A percentile compares a stretch with the other conserved stretches of the same genome.
Evolutionary conservation across 495 filamentous ascomycete species (phyloP).

Genomic region (Aspergillus avenaceus): DNA sequence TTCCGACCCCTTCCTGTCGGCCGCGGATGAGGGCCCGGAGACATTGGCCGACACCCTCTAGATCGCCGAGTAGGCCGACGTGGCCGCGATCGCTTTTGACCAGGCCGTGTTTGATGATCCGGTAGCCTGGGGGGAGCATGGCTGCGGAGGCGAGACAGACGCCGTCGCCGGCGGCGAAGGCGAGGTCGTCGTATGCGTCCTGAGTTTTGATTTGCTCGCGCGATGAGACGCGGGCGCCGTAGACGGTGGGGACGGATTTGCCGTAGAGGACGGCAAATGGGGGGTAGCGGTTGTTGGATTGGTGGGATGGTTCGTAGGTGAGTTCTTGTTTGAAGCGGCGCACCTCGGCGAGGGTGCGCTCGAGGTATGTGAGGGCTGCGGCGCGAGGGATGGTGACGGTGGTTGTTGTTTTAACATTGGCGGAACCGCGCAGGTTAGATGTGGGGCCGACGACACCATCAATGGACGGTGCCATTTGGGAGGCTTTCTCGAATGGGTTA

Average conservation of each 20-base stretch:
- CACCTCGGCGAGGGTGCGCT: conserved; percentile 66
- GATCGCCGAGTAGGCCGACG: conserved; percentile 78
- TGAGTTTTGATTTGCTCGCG: conserved; percentile 64
- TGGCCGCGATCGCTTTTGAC: conserved; percentile 82
- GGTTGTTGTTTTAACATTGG: conserved; percentile 34
- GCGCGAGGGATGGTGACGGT: conserved; percentile 45
- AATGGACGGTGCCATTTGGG: conserved; percentile 16
- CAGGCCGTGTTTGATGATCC: conserved; percentile 61
- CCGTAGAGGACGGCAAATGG: conserved; percentile 83
- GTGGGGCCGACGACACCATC: conserved; percentile 38
- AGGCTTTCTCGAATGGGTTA: conserved; percentile 6
- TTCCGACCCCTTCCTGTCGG: conserved; percentile 66
- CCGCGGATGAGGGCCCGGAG: conserved; percentile 62
- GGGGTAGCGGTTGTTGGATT: conserved; percentile 68
- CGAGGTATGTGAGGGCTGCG: conserved; percentile 66
- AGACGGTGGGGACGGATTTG: conserved; percentile 81
- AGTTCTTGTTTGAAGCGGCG: conserved; percentile 73
- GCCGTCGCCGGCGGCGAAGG: conserved; percentile 85
- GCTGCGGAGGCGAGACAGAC: conserved; percentile 82
- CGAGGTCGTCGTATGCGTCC: conserved; percentile 83
- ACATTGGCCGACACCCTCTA: conserved; percentile 75
- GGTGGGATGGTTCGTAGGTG: conserved; percentile 53
- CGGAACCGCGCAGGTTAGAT: conserved; percentile 23
- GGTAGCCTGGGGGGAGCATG: conserved; percentile 82
- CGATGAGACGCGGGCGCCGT: conserved; percentile 66